Conservation (phyloP, 2,329 filamentous ascomycete species). For the Cryphonectria japonica region DNA sequence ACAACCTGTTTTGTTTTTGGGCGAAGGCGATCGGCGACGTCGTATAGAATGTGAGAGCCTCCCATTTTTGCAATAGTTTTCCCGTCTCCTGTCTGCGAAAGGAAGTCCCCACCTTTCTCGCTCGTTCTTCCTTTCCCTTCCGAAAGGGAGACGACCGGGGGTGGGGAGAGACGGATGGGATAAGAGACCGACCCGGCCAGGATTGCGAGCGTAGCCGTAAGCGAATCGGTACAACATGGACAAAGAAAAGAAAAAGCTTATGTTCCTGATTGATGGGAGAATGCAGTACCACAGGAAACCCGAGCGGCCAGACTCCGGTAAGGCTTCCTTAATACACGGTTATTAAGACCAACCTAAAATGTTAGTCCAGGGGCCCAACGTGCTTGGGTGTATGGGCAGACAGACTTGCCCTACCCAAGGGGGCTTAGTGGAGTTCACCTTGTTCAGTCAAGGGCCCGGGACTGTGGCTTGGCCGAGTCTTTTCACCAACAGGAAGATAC, state of each 20-base stretch:
- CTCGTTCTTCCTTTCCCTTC: background rate
- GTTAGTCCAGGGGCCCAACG: background rate
- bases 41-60: background rate
- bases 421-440: background rate
- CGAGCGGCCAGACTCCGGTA: too few species aligned
- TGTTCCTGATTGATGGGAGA: background rate
- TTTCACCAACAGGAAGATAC: background rate
- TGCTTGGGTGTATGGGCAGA: background rate
- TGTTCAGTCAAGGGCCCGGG: too few species aligned
- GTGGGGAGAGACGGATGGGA: background rate
- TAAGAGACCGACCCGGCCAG: background rate
- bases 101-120: background rate
- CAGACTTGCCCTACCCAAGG: background rate
- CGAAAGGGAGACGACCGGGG: background rate
- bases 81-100: background rate
- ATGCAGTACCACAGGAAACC: background rate
- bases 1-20: background rate
- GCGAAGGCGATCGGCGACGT: background rate
- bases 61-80: background rate
- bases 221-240: background rate
- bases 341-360: too few species aligned
- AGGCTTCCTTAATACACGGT: too few species aligned
- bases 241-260: background rate
- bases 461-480: too few species aligned
- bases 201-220: background rate